These are phyloP conservation scores for Colletotrichum cereale DNA, from an alignment of 2,329 filamentous ascomycete species.

Conservation along the genomic window DNA sequence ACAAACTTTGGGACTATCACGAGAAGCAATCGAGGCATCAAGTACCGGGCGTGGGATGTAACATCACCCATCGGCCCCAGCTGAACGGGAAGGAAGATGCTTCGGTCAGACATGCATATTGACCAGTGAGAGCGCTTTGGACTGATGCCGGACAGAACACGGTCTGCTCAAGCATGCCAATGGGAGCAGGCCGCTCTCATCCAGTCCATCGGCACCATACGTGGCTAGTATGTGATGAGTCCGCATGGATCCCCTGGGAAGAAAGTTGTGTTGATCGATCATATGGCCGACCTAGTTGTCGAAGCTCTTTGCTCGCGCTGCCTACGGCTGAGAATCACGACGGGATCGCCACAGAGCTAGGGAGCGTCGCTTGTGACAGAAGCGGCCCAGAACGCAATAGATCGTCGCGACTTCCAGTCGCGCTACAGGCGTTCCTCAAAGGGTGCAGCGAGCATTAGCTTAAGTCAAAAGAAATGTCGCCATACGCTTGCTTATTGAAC, in stretches of 20 bases:
- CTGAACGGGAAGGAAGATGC: constrained; percentile 26
- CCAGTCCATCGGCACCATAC: constrained; percentile 1
- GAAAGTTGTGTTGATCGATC: constrained; percentile 1
- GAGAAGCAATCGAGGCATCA: constrained; percentile 22
- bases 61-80: constrained; percentile 19
- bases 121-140: neutral
- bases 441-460: neutral
- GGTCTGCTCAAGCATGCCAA: neutral
- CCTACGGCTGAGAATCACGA: constrained; percentile 2
- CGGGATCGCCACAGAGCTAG: neutral
- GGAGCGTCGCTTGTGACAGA: constrained; percentile 13
- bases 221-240: neutral
- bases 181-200: neutral
- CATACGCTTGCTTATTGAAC: neutral
- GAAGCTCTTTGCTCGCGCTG: neutral
- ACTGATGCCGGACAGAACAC: neutral
- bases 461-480: neutral
- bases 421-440: neutral
- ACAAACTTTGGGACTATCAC: constrained; percentile 14
- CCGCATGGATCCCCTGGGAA: neutral
- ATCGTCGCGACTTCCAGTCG: constrained; percentile 21
- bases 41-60: constrained; percentile 7
- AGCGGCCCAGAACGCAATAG: constrained; percentile 28
- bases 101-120: constrained; percentile 23
- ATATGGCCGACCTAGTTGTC: neutral